Percentiles rank a stretch among this genome's conserved stretches.
Conservation (phyloP, 345 rosid genomes). For the Moricandia arvensis region DNA sequence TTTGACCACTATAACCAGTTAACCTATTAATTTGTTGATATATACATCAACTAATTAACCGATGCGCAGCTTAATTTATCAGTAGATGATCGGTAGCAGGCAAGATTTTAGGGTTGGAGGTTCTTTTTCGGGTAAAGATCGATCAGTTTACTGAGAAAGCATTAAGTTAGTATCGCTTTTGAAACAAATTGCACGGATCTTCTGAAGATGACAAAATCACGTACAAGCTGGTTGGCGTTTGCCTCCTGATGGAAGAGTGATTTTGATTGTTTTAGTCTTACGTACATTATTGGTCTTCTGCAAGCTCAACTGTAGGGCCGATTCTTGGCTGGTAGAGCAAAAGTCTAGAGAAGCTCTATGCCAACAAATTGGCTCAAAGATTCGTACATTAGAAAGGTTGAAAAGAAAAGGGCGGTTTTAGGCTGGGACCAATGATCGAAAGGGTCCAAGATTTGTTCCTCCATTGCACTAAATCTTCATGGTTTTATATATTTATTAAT, state of each 20-base stretch:
- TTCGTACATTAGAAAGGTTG: background rate
- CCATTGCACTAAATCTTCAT: background rate
- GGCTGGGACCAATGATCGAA: background rate
- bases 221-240: background rate
- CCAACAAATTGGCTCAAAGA: background rate
- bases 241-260: background rate
- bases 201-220: background rate
- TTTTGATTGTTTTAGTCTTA: background rate
- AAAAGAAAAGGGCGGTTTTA: constrained; percentile 2
- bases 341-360: background rate
- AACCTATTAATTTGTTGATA: background rate
- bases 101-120: background rate
- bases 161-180: background rate
- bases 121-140: background rate
- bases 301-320: background rate
- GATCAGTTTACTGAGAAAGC: background rate
- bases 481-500: background rate
- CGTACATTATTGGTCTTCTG: background rate
- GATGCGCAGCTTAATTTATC: background rate
- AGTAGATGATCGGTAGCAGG: background rate
- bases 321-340: background rate
- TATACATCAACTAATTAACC: background rate
- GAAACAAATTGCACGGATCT: background rate
- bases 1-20: background rate
- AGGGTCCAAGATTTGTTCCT: background rate